Base-by-base conservation (phyloP, 371 early-diverging fungal genomes). In the Rhizopus delemar region DNA sequence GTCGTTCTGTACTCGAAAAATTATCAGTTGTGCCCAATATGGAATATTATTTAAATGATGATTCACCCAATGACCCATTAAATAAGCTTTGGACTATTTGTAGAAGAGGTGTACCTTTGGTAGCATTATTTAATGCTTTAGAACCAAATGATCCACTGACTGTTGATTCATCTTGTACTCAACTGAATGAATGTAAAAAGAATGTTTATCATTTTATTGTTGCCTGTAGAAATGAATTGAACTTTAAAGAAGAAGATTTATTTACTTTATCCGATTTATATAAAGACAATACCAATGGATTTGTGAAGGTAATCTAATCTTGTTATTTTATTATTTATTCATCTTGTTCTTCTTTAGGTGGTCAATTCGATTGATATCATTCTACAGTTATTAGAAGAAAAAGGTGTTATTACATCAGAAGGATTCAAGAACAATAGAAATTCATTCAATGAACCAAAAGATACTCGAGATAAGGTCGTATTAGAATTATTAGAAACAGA, bases 401-500 rank as follows among this genome's bases (percentile, higher is more conserved):
- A 82, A 39, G 90, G 90, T 8, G 62, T 86, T 45, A 80, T 93
- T 33, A 74, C 80, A 39, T 76, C 71, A 2, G 68, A 68, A 22
- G 36, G 8, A 6, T 36, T 72, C 13, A 69, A 64, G 13, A 56
- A 73, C 12, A 72, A 79, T 62, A 74, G 86, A 53, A 71, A 73
- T 55, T 83, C 85, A 22, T 31, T 35, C 1, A 81, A 80, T 61
- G 78, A 81, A 31, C 88, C 92, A 12, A 86, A 84, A 57, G 88
- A 89, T 71, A 88, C 93, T 74, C 88, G 95, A 16, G 90, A 93
- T 62, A 89, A 88, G 63, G 83, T 94, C 22, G 86, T 98, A 34
- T 79, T 85, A 31, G 99, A 98, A 73, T 69, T 97, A 49, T 75
- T 98, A 41, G 90, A 93, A 66, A 97, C 98, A 0, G 99, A 98